These are phyloP conservation scores for Metarhizium sp. DNA, from an alignment of 2,329 filamentous ascomycete genomes.

Conservation along the genomic window DNA sequence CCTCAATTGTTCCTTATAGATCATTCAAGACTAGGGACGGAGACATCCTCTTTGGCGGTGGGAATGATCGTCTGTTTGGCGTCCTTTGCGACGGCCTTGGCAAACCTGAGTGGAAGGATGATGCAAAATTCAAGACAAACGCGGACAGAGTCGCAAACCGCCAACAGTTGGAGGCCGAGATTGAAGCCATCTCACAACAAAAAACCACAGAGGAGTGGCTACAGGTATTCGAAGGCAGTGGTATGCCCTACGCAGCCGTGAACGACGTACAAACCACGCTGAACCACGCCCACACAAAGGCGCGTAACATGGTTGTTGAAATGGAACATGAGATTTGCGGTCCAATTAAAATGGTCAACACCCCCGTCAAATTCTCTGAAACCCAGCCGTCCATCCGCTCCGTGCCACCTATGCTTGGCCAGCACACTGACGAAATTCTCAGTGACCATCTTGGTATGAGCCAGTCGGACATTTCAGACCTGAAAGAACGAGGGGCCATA, in stretches of 20 bases:
- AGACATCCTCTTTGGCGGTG: slow-evolving; percentile 61
- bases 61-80: slow-evolving; percentile 62
- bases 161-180: slow-evolving; percentile 65
- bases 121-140: slow-evolving; percentile 52
- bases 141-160: slow-evolving; percentile 59
- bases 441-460: slow-evolving; percentile 51
- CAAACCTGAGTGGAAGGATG: slow-evolving; percentile 48
- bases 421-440: slow-evolving; percentile 78
- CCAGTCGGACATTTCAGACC: slow-evolving; percentile 44
- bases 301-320: slow-evolving; percentile 83
- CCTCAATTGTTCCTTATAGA: slow-evolving; percentile 94
- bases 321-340: slow-evolving; percentile 78
- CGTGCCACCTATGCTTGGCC: slow-evolving; percentile 74
- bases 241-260: slow-evolving; percentile 86
- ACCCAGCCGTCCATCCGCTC: slow-evolving; percentile 66
- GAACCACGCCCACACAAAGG: slow-evolving; percentile 74
- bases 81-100: slow-evolving; percentile 53
- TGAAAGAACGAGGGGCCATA: slow-evolving; percentile 61
- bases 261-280: slow-evolving; percentile 85
- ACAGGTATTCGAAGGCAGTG: slow-evolving; percentile 74
- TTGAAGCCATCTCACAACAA: slow-evolving; percentile 63
- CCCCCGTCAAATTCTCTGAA: slow-evolving; percentile 88
- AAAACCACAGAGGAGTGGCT: slow-evolving; percentile 88
- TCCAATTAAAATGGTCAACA: slow-evolving; percentile 81
- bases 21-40: slow-evolving; percentile 69